Evolutionary conservation across 2,329 filamentous ascomycete genomes (phyloP), one percentile per base, ranked within the genome.

Genomic region (Lecanoromycetidae sp.): DNA sequence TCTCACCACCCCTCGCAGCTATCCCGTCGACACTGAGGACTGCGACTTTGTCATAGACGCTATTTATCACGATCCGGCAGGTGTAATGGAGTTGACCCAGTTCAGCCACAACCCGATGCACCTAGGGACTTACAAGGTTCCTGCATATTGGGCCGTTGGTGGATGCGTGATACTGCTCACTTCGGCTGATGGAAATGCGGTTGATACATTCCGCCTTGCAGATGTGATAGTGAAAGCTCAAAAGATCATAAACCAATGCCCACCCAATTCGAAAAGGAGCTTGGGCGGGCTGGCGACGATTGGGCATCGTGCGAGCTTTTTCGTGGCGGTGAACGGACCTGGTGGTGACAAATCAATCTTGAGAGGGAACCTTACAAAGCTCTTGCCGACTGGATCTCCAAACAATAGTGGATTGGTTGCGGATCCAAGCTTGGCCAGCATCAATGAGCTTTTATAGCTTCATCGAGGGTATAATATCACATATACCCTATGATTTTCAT

Each of bases 251-350:
- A 29, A 22, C 5, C 10, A 26, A 17, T 46, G 44, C 15, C 27
- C 27, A 13, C 19, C 19, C 3, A n/a, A n/a, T 13, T 36, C 30
- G 15, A 46, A 46, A 36, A 32, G 7, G 8, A 10, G 2, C 5
- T n/a, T 40, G 5, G 44, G 44, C 2, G 44, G 44, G 19, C 1
- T 46, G 20, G 36, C 27, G 26, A 12, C 26, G 44, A 12, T 46
- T 19, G 44, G 44, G 22, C 1, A 15, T 10, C 3, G 35, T 19
- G 1, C 26, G 22, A 33, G 9, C 1, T 40, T 46, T 12, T 46
- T 40, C 29, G 44, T 46, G 20, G 10, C 20, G 2, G 36, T 46
- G 3, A 36, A 46, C 29, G 44, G 44, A n/a, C 40, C 40, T n/a
- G n/a, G n/a, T n/a, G n/a, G n/a, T n/a, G n/a, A n/a, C n/a, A n/a